A percentile compares a stretch with the other conserved stretches of the same genome.
phyloP scores from a whole-genome alignment of 2,329 filamentous ascomycete genomes.

The Arachnopeziza araneosa region DNA sequence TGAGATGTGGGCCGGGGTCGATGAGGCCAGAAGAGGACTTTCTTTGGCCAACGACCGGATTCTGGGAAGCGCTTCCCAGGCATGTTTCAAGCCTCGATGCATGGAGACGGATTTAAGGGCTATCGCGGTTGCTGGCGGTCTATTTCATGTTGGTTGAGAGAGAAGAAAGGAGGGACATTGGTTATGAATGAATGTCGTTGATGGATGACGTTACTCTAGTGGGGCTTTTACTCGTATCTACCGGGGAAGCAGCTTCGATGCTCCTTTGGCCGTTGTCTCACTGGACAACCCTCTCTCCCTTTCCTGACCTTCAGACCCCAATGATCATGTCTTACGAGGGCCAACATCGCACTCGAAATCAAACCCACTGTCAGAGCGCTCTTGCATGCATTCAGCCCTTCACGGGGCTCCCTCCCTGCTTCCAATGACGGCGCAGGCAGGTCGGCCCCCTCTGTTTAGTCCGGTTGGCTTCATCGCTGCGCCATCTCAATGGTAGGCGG shows the following conservation, averaged over 20 bases:
- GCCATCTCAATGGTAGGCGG: too few relatives aligned
- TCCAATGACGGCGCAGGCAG: too few relatives aligned
- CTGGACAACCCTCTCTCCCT: neutral
- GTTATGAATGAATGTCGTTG: too few relatives aligned
- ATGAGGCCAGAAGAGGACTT: neutral
- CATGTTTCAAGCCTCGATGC: neutral
- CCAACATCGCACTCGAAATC: neutral
- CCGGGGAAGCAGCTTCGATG: too few relatives aligned
- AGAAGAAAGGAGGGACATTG: neutral
- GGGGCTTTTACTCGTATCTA: too few relatives aligned
- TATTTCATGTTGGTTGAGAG: neutral
- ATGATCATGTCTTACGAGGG: neutral
- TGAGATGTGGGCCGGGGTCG: neutral
- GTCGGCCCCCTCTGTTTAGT: too few relatives aligned
- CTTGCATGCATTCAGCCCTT: too few relatives aligned
- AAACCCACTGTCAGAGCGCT: too few relatives aligned
- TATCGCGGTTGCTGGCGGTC: neutral
- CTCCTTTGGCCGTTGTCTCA: neutral
- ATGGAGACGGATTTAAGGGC: neutral
- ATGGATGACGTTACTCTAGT: too few relatives aligned
- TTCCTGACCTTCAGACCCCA: neutral
- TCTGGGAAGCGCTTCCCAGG: neutral
- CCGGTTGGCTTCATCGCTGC: too few relatives aligned
- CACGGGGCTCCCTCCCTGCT: too few relatives aligned
- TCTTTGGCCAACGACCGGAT: neutral